A percentile compares a stretch with the other conserved stretches of the same genome.
phyloP scores from a whole-genome alignment of 441 rosid genomes.

The Erodium moschatum region DNA sequence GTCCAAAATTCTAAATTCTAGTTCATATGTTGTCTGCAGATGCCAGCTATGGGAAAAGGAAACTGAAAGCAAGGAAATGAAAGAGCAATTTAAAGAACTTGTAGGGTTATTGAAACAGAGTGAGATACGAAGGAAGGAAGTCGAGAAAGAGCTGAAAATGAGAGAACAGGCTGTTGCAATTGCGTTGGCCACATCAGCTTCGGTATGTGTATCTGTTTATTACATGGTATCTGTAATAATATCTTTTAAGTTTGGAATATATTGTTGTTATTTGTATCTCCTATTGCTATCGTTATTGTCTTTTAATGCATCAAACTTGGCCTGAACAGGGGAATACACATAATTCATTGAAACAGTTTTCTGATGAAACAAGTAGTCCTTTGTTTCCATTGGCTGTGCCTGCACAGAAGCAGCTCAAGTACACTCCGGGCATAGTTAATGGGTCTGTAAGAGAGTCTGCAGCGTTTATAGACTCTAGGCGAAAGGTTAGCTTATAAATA shows the following conservation, averaged over 20 bases:
- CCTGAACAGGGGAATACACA: conserved; percentile 47
- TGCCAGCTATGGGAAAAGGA: conserved; percentile 91
- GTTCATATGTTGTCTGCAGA: conserved; percentile 31
- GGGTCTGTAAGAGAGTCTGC: conserved; percentile 48
- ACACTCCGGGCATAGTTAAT: conserved; percentile 78
- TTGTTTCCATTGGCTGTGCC: conserved; percentile 67
- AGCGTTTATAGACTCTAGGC: conserved; percentile 55
- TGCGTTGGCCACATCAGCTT: conserved; percentile 57
- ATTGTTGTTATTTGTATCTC: not conserved
- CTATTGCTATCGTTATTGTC: not conserved
- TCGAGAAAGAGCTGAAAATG: conserved; percentile 69
- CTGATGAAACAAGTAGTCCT: conserved; percentile 50
- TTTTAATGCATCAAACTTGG: conserved; percentile 13
- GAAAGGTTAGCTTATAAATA: conserved; percentile 42
- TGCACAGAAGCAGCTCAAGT: conserved; percentile 88
- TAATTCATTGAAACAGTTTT: conserved; percentile 52
- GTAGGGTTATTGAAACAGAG: conserved; percentile 66
- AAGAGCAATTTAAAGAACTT: conserved; percentile 86
- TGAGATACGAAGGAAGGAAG: conserved; percentile 67
- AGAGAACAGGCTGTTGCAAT: conserved; percentile 66
- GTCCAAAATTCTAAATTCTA: conserved; percentile 13
- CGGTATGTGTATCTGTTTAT: conserved; percentile 29
- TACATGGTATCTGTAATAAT: not conserved
- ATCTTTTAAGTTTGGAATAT: too few species aligned
- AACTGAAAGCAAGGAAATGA: conserved; percentile 80